phyloP scores from a whole-genome alignment of 208 protist genomes.

The Lotmaria passim region DNA sequence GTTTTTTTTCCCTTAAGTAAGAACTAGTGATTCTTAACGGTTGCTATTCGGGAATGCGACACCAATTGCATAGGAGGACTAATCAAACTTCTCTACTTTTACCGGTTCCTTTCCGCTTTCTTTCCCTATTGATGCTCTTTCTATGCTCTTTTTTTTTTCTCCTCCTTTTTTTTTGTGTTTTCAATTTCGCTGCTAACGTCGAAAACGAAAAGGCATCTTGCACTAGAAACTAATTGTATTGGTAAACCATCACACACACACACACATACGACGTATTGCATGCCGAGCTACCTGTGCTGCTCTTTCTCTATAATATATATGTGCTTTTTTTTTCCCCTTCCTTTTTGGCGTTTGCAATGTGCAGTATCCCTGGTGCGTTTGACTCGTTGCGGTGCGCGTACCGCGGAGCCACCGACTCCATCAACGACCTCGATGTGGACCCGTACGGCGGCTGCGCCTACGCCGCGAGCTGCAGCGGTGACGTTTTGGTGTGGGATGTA shows the following conservation, averaged over 20 bases:
- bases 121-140: not conserved
- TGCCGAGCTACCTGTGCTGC: not conserved
- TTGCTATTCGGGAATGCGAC: no score
- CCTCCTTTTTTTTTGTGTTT: not conserved
- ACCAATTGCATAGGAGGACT: no score
- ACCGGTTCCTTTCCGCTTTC: no score
- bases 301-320: not conserved
- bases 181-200: no score
- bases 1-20: no score
- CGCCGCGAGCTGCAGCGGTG: constrained; percentile 41
- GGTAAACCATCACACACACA: no score
- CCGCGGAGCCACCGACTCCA: constrained; percentile 33
- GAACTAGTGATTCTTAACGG: no score
- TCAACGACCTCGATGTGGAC: constrained; percentile 54
- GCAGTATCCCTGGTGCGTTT: constrained; percentile 27
- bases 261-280: no score
- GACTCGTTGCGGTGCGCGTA: constrained; percentile 33
- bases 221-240: not conserved
- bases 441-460: constrained; percentile 40
- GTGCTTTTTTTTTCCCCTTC: not conserved
- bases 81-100: no score
- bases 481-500: constrained; percentile 49
- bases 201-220: no score
- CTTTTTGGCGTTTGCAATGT: constrained; percentile 16
- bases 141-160: not conserved